Evolutionary conservation across 441 rosid species (phyloP).

Genomic region (Theobroma grandiflorum): DNA sequence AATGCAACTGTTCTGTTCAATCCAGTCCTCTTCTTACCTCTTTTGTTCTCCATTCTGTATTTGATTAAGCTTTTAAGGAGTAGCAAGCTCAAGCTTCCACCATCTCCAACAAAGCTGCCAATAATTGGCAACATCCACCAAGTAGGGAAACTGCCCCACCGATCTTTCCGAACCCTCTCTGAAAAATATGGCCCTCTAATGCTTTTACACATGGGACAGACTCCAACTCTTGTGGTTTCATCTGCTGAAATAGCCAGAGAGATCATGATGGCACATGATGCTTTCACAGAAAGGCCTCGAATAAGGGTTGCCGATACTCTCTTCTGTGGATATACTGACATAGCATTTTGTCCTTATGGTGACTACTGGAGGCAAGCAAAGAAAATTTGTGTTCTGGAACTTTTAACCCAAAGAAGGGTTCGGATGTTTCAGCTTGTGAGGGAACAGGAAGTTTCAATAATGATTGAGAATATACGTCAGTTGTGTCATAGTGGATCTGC

Average conservation of each 20-base stretch:
- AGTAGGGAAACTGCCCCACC: constrained; percentile 34
- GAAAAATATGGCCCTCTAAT: constrained; percentile 40
- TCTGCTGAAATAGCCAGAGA: constrained; percentile 35
- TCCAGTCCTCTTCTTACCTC: too few relatives aligned
- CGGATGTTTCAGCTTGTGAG: constrained; percentile 31
- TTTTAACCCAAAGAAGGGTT: constrained; percentile 40
- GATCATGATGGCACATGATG: constrained; percentile 35
- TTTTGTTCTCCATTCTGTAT: too few relatives aligned
- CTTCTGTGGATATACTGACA: constrained; percentile 33
- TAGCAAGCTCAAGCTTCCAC: constrained; percentile 33
- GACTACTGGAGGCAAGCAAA: constrained; percentile 40
- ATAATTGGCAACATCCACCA: constrained; percentile 45
- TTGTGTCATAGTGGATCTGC: neutral
- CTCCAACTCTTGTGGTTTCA: constrained; percentile 34
- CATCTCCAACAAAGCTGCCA: constrained; percentile 39
- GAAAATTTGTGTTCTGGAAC: constrained; percentile 37
- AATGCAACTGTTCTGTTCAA: too few relatives aligned
- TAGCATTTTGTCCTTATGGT: constrained; percentile 41
- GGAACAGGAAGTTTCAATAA: constrained; percentile 44
- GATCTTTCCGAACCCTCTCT: constrained; percentile 27
- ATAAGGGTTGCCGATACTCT: constrained; percentile 33
- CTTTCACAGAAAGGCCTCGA: constrained; percentile 37
- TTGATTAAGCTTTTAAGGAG: too few relatives aligned
- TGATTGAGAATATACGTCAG: neutral
- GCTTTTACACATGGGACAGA: constrained; percentile 30